Evolutionary conservation across 2,329 filamentous ascomycete genomes (phyloP), one percentile per base, ranked within the genome.

Genomic region (Neonectria neomacrospora): DNA sequence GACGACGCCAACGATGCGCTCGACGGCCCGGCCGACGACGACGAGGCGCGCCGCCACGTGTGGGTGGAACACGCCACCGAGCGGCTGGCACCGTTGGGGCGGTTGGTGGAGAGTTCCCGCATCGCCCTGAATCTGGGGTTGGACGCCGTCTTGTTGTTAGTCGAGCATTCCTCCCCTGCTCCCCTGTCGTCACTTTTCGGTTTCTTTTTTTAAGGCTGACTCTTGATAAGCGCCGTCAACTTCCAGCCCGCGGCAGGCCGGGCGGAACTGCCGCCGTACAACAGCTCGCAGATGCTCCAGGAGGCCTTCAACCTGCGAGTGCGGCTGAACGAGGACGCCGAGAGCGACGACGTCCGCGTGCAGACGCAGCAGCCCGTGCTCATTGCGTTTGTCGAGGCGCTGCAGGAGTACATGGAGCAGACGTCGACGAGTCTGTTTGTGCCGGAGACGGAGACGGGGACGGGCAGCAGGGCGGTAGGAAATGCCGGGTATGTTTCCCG

Each of bases 271-370:
- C 73, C 73, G 0, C 67, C 71, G 0, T 75, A 75, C 30, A 68
- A 67, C 58, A 71, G 67, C 62, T 71, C 71, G 10, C 73, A 75
- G 62, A 69, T 75, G 4, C 62, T 74, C 1, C 68, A 73, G 26
- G 71, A 72, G 28, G 64, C 63, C n/a, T 51, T 67, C 9, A 64
- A 51, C 9, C 50, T 75, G 12, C 70, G 70, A 8, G 56, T 55
- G n/a, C 62, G 65, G 5, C 56, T 74, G 12, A 30, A 51, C 6
- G 56, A 65, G 1, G 67, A 70, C 10, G 42, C 64, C 2, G 69
- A 70, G 20, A 67, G 58, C 2, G 67, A 75, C 42, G 68, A 73
- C 6, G 54, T 45, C 6, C 66, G 67, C 3, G 58, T 73, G 7
- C 69, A 67, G 30, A 62, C 59, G 3, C 68, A 73, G 2, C 54